These are phyloP conservation scores for Metschnikowia matae DNA, from an alignment of 805 yeast species.

Conservation along the genomic window DNA sequence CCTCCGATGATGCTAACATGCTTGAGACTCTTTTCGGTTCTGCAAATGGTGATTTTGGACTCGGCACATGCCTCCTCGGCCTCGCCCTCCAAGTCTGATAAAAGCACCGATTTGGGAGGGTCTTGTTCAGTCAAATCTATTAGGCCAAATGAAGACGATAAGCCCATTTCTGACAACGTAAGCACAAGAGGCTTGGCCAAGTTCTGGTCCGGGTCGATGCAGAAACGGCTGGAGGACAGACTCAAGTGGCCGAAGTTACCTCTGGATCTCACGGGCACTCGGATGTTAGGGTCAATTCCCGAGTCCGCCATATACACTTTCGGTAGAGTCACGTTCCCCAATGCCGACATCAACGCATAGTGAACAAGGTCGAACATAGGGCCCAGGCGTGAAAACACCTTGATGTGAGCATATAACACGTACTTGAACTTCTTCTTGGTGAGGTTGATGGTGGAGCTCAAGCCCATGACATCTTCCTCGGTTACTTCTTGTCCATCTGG, in stretches of 20 bases:
- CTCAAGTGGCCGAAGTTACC: conserved; percentile 50
- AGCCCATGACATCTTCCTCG: conserved; percentile 21
- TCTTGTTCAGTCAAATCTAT: conserved; percentile 28
- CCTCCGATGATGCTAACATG: conserved; percentile 50
- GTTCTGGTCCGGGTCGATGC: conserved; percentile 47
- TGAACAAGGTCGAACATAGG: conserved; percentile 77
- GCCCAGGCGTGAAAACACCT: conserved; percentile 77
- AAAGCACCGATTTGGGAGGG: conserved; percentile 33
- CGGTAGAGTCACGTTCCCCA: conserved; percentile 60
- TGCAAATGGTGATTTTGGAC: conserved; percentile 50
- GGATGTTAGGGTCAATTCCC: conserved; percentile 52
- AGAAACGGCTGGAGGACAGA: conserved; percentile 27
- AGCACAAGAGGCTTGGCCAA: conserved; percentile 36
- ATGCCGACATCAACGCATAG: conserved; percentile 61
- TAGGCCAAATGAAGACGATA: conserved; percentile 58
- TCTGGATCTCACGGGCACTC: conserved; percentile 49
- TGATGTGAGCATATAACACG: conserved; percentile 67
- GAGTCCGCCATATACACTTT: conserved; percentile 52
- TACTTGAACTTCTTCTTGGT: conserved; percentile 25
- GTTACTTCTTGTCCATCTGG: conserved; percentile 51
- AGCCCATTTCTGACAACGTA: conserved; percentile 35
- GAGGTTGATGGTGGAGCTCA: conserved; percentile 18
- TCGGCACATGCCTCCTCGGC: conserved; percentile 66
- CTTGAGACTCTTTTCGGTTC: conserved; percentile 29
- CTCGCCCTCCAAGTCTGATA: conserved; percentile 81